A percentile compares a stretch with the other conserved stretches of the same genome.
Conservation (phyloP, 2,329 filamentous ascomycete genomes). For the Diaporthe caulivora region DNA sequence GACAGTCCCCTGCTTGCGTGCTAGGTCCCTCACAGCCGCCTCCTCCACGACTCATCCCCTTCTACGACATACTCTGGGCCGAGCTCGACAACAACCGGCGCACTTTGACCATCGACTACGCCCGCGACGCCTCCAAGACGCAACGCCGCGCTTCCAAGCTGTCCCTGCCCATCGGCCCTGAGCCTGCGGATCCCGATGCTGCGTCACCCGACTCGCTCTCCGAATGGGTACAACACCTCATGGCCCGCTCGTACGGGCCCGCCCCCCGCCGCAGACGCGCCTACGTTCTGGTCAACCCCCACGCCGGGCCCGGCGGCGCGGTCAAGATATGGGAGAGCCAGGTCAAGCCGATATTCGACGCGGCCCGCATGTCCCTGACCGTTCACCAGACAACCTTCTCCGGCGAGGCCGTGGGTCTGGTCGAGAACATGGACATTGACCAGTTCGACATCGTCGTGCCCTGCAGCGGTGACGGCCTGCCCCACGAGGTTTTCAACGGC, state of each 20-base stretch:
- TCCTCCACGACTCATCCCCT: slow-evolving; percentile 67
- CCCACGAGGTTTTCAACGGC: slow-evolving; percentile 96
- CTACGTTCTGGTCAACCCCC: slow-evolving; percentile 91
- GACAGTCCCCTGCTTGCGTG: background rate
- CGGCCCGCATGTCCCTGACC: slow-evolving; percentile 82
- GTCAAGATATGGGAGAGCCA: slow-evolving; percentile 79
- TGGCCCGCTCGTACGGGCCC: slow-evolving; percentile 77
- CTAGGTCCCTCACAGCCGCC: slow-evolving; percentile 22
- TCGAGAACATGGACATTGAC: slow-evolving; percentile 80
- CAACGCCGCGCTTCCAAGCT: slow-evolving; percentile 72
- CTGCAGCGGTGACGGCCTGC: slow-evolving; percentile 91
- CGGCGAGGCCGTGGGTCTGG: slow-evolving; percentile 85
- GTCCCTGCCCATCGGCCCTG: slow-evolving; percentile 59
- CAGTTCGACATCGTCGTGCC: slow-evolving; percentile 87
- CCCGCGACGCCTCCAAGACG: slow-evolving; percentile 69
- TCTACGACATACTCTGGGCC: slow-evolving; percentile 89
- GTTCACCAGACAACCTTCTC: slow-evolving; percentile 77
- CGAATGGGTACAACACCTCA: slow-evolving; percentile 73
- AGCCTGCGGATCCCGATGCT: background rate
- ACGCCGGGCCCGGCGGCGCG: slow-evolving; percentile 85
- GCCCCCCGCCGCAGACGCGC: slow-evolving; percentile 80
- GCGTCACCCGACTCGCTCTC: slow-evolving; percentile 58
- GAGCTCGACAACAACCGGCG: slow-evolving; percentile 64
- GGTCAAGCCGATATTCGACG: slow-evolving; percentile 85
- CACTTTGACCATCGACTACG: slow-evolving; percentile 80